Conservation (phyloP, 495 filamentous ascomycete species). For the Trichoderma gamsii region DNA sequence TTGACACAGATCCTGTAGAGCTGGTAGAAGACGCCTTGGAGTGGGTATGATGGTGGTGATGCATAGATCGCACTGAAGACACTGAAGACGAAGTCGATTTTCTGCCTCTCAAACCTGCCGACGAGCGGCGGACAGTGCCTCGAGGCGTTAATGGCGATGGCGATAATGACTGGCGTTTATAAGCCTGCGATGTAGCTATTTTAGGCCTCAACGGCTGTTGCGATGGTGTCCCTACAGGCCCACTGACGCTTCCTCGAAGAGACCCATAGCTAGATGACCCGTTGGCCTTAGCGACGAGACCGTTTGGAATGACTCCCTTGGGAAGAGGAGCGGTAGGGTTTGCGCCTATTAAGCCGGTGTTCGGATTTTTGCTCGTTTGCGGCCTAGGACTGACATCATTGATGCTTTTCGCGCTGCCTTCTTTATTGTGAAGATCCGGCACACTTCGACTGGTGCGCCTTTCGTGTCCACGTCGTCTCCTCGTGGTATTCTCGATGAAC, state of each 20-base stretch:
- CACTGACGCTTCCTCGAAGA: conserved; percentile 20
- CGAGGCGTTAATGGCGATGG: conserved; percentile 85
- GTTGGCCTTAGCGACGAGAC: conserved; percentile 21
- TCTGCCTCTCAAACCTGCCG: conserved; percentile 70
- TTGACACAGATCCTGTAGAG: conserved; percentile 66
- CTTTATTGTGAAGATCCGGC: conserved; percentile 43
- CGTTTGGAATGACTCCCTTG: conserved; percentile 34
- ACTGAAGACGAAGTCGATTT: conserved; percentile 96
- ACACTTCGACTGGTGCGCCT: conserved; percentile 45
- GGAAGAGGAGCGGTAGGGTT: conserved; percentile 28
- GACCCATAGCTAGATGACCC: conserved; percentile 20
- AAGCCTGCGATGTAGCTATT: conserved; percentile 45
- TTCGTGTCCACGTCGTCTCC: conserved; percentile 33
- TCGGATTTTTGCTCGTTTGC: conserved; percentile 48
- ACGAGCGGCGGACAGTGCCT: conserved; percentile 69
- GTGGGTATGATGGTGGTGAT: conserved; percentile 86
- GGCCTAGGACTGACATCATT: conserved; percentile 44
- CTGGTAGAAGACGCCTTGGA: conserved; percentile 93
- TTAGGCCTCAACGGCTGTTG: conserved; percentile 41
- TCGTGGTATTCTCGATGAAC: conserved; percentile 46
- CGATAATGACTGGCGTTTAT: conserved; percentile 79
- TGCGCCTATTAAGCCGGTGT: conserved; percentile 21
- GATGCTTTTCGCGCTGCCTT: conserved; percentile 32
- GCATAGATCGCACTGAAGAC: conserved; percentile 86
- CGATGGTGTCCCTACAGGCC: not conserved